Base-by-base conservation (phyloP, 495 filamentous ascomycete species). In the Penicillium argentinense region DNA sequence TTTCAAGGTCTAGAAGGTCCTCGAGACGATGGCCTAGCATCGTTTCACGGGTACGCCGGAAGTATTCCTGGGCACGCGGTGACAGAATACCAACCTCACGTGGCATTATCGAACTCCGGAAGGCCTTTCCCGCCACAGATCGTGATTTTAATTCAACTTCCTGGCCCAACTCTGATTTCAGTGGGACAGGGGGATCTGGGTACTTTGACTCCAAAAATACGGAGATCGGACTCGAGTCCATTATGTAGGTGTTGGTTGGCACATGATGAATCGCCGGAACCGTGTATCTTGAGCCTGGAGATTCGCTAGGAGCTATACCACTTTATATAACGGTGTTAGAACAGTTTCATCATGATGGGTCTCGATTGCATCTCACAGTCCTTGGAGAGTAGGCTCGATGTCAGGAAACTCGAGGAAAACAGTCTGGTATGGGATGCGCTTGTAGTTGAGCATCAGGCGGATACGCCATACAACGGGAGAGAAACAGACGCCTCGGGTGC, bases 391-490 rank as follows among this genome's bases (percentile, higher is more conserved):
- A n/a, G 63, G 62, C 47, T 70, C 68, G 49, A 72, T 71, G 29
- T 72, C 70, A 11, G 67, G 65, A 54, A 73, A 67, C 42, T 71
- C 68, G 47, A 73, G 63, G 45, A 70, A 73, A 25, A 69, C 42
- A 12, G 63, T 67, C 24, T 29, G 52, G 48, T 73, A 71, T 22
- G 63, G 57, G 21, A 72, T 66, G 24, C 49, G 47, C 41, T 72
- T 72, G 43, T 69, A 71, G 46, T 72, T 72, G 19, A 72, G 67
- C 57, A 74, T 67, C 12, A 74, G 50, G 51, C 67, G 69, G 44
- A 72, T 69, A 29, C 68, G 66, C 66, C 67, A 74, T 37, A 67
- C 67, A 32, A 52, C 54, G 9, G 70, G 70, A 33, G 69, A 72
- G 52, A 71, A 69, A 47, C 68, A 68, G 46, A 58, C 42, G 25